Conservation (phyloP, 139 green algal species). For the Picochlorum sp. region DNA sequence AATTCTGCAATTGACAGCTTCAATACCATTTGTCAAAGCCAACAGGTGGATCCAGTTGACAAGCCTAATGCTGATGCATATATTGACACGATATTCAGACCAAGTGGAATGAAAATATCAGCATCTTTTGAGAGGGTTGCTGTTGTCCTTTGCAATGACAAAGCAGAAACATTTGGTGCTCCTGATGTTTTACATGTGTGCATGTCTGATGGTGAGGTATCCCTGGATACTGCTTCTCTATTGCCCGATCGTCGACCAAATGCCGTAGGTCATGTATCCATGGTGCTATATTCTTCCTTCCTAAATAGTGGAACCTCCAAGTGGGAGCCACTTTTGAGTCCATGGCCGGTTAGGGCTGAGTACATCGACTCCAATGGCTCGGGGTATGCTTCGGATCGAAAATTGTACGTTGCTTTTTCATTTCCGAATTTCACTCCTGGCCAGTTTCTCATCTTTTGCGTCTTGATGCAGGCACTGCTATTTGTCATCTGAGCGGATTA, state of each 20-base stretch:
- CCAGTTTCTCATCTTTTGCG: neutral
- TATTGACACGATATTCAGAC: slow-evolving; percentile 22
- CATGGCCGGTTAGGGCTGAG: slow-evolving; percentile 48
- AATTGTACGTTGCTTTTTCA: slow-evolving; percentile 13
- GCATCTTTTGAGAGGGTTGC: slow-evolving; percentile 21
- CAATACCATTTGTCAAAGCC: neutral
- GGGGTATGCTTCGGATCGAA: slow-evolving; percentile 44
- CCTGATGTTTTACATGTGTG: slow-evolving; percentile 66
- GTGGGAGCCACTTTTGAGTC: slow-evolving; percentile 66
- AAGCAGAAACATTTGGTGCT: slow-evolving; percentile 68
- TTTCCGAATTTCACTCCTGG: neutral
- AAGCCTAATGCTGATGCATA: neutral
- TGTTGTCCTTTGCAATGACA: slow-evolving; percentile 77
- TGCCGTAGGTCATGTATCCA: slow-evolving; percentile 24
- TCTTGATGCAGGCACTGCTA: slow-evolving; percentile 48
- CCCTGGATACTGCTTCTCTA: slow-evolving; percentile 19
- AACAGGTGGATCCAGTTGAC: neutral
- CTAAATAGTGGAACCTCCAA: slow-evolving; percentile 65
- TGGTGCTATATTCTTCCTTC: slow-evolving; percentile 46
- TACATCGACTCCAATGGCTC: slow-evolving; percentile 39
- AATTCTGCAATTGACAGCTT: slow-evolving; percentile 28
- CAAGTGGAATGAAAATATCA: slow-evolving; percentile 28
- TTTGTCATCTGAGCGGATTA: slow-evolving; percentile 45
- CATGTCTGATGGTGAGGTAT: slow-evolving; percentile 11
- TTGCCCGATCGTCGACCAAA: slow-evolving; percentile 37